A percentile compares a stretch with the other conserved stretches of the same genome.
phyloP scores from a whole-genome alignment of 2,329 filamentous ascomycete species.

The Emergomyces africanus region DNA sequence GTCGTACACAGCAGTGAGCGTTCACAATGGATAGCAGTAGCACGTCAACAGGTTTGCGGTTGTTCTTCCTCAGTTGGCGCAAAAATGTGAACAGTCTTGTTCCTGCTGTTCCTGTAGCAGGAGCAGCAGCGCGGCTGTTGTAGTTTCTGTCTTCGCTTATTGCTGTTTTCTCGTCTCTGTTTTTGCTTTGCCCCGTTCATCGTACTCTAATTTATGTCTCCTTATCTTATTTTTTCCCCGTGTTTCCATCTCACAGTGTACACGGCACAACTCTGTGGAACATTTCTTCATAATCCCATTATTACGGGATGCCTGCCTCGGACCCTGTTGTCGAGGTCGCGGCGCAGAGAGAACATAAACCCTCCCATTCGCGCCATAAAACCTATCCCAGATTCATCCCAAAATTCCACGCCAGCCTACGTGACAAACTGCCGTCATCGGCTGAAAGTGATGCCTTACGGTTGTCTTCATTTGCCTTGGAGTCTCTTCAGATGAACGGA shows the following conservation, averaged over 20 bases:
- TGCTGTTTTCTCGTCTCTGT: not conserved
- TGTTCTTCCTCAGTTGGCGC: not conserved
- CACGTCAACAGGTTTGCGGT: not conserved
- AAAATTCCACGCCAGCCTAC: not conserved
- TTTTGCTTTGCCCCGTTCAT: not conserved
- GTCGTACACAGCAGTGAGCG: not conserved
- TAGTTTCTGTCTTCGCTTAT: too few relatives aligned
- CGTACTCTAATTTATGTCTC: not conserved
- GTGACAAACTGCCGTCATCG: not conserved
- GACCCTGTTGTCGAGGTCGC: not conserved
- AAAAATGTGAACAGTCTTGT: not conserved
- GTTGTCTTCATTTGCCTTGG: not conserved
- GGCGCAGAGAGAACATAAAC: not conserved
- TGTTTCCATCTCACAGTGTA: not conserved
- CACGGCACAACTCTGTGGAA: not conserved
- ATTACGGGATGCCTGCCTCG: not conserved
- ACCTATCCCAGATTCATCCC: not conserved
- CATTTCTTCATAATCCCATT: not conserved
- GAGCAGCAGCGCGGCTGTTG: too few relatives aligned
- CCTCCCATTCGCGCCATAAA: not conserved
- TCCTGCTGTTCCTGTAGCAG: not conserved
- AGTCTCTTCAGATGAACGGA: not conserved
- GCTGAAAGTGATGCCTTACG: not conserved
- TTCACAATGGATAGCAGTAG: not conserved
- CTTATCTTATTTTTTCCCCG: not conserved